Percentiles rank a stretch among this genome's conserved stretches.
Conservation (phyloP, 805 yeast genomes). For the Maudiozyma serrabonitensis region DNA sequence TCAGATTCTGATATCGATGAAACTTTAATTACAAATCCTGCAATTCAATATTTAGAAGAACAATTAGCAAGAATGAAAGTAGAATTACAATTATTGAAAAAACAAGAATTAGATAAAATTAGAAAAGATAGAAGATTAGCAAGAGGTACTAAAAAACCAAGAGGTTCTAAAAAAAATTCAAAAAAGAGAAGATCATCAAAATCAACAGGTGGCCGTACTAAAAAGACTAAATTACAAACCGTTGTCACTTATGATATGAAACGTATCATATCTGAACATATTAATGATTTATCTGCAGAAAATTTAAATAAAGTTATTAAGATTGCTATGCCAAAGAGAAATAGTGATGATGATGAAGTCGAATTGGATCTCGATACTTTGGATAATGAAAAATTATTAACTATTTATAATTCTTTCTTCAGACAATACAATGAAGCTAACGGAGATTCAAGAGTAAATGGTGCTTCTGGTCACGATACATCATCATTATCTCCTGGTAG, state of each 20-base stretch:
- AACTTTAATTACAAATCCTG: constrained; percentile 68
- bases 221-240: constrained; percentile 25
- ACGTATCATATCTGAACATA: constrained; percentile 81
- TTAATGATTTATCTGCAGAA: constrained; percentile 66
- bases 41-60: constrained; percentile 79
- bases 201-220: constrained; percentile 25
- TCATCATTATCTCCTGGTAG: constrained; percentile 24
- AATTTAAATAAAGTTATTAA: constrained; percentile 75
- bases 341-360: constrained; percentile 70
- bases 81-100: constrained; percentile 75
- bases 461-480: constrained; percentile 6
- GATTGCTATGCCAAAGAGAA: constrained; percentile 58
- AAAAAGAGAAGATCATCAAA: constrained; percentile 12
- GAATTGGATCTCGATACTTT: constrained; percentile 93
- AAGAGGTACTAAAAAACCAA: constrained; percentile 18
- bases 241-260: constrained; percentile 90
- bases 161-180: constrained; percentile 23
- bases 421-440: constrained; percentile 30
- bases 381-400: constrained; percentile 72
- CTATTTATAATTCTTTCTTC: constrained; percentile 76
- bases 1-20: constrained; percentile 55
- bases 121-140: constrained; percentile 46
- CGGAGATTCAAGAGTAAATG: constrained; percentile 17
- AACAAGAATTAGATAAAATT: constrained; percentile 59
- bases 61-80: constrained; percentile 78